Evolutionary conservation across 306 rosid species (phyloP).

Genomic region (Prunus campanulata): DNA sequence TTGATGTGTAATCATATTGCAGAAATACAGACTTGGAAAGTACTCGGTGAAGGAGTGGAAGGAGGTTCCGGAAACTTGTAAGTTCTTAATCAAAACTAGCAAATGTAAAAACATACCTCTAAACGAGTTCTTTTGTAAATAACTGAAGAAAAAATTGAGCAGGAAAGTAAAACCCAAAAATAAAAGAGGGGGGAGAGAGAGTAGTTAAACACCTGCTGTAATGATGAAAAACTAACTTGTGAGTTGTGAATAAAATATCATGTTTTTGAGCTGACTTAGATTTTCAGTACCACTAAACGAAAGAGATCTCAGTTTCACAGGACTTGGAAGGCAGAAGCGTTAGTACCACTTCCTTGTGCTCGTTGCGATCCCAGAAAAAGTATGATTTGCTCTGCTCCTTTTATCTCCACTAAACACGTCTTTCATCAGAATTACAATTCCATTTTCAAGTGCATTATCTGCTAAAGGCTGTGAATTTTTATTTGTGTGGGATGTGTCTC

Average conservation of each 20-base stretch:
- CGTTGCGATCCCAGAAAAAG: not conserved
- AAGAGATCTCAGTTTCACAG: not conserved
- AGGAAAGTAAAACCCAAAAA: not conserved
- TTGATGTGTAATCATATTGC: not conserved
- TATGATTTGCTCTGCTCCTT: not conserved
- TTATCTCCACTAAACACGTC: not conserved
- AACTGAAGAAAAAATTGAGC: not conserved
- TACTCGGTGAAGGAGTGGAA: constrained; percentile 13
- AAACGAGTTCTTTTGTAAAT: not conserved
- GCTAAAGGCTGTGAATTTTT: not conserved
- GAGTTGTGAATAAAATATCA: not conserved
- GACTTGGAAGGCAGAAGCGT: not conserved
- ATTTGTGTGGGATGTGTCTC: not conserved
- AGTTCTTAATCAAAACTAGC: not conserved
- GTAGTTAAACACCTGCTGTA: not conserved
- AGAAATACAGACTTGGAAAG: constrained; percentile 29
- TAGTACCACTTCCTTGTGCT: not conserved
- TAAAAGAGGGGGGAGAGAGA: too few relatives aligned
- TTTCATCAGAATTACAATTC: not conserved
- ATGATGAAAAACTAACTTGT: constrained; percentile 1
- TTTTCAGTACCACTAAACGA: constrained; percentile 8
- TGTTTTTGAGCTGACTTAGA: not conserved
- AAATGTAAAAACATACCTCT: not conserved
- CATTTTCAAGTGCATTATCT: not conserved
- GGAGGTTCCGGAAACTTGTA: not conserved